Evolutionary conservation across 2,329 filamentous ascomycete genomes (phyloP).

Genomic region (Hypoxylon rubiginosum): DNA sequence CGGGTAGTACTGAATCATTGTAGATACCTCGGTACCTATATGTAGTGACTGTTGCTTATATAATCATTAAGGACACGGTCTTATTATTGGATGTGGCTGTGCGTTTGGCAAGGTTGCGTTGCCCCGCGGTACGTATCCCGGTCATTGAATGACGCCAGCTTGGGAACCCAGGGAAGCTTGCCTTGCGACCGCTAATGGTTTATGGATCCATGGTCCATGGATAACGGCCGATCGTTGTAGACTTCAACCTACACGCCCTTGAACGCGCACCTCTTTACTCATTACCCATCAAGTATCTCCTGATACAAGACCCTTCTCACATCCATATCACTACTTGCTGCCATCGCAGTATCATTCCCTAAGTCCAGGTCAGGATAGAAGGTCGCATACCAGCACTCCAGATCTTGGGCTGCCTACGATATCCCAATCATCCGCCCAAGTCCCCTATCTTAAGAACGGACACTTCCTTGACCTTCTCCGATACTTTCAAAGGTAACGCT

Average conservation of each 20-base stretch:
- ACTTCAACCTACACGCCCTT: constrained; percentile 9
- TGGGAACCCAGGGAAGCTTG: constrained; percentile 7
- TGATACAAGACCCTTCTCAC: neutral
- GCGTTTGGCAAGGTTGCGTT: neutral
- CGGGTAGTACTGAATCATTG: too few relatives aligned
- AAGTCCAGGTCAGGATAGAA: neutral
- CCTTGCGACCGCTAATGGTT: constrained; percentile 11
- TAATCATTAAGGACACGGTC: neutral
- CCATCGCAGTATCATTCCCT: constrained; percentile 1
- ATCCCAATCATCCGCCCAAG: constrained; percentile 5
- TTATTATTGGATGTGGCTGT: neutral
- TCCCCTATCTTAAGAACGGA: constrained; percentile 10
- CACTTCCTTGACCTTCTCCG: constrained; percentile 12
- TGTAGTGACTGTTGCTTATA: neutral
- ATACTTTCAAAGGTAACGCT: neutral
- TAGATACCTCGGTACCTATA: neutral
- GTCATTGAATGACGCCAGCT: constrained; percentile 31
- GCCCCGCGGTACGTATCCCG: constrained; percentile 3
- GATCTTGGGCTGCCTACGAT: constrained; percentile 22
- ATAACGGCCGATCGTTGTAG: neutral
- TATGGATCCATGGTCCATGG: too few relatives aligned
- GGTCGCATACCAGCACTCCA: constrained; percentile 7
- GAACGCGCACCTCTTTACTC: neutral
- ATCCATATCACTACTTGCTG: constrained; percentile 12
- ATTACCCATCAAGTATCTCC: neutral